Evolutionary conservation across 169 alveolate species (phyloP).

Genomic region (Plasmodium gonderi): DNA sequence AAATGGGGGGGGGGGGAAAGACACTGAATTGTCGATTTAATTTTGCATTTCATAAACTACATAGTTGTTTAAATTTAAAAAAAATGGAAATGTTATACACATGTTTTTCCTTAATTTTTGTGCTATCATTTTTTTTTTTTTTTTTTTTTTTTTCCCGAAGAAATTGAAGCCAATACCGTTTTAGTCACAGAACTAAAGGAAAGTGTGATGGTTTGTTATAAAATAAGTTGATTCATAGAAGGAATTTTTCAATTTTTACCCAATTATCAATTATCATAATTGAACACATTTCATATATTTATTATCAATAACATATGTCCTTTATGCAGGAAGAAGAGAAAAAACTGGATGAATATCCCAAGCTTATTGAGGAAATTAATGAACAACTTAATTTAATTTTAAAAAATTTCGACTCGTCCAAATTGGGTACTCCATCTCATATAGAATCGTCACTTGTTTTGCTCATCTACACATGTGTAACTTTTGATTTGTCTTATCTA

Average conservation of each 20-base stretch:
- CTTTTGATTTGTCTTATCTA: too few relatives aligned
- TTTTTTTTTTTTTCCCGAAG: not conserved
- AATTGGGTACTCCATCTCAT: slow-evolving; percentile 9
- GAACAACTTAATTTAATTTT: slow-evolving; percentile 28
- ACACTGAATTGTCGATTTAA: not conserved
- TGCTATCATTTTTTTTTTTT: not conserved
- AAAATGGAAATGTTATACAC: not conserved
- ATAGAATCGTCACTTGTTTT: not conserved
- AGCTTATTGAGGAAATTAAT: slow-evolving; percentile 55
- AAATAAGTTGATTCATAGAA: not conserved
- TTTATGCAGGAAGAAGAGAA: slow-evolving; percentile 65
- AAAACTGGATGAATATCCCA: slow-evolving; percentile 61
- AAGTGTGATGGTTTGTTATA: slow-evolving; percentile 23
- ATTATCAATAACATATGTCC: not conserved
- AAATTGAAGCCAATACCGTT: slow-evolving; percentile 63
- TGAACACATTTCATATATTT: too few relatives aligned
- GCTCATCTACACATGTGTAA: not conserved
- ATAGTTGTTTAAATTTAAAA: not conserved
- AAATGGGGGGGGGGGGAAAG: not conserved
- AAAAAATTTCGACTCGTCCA: slow-evolving; percentile 52
- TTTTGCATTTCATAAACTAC: not conserved
- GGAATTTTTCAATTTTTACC: not conserved
- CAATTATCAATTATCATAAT: not conserved
- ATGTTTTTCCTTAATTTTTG: not conserved
- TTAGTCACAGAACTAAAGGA: slow-evolving; percentile 61